phyloP scores from a whole-genome alignment of 1,139 yeast species.

The Yamadazyma diddensiae region DNA sequence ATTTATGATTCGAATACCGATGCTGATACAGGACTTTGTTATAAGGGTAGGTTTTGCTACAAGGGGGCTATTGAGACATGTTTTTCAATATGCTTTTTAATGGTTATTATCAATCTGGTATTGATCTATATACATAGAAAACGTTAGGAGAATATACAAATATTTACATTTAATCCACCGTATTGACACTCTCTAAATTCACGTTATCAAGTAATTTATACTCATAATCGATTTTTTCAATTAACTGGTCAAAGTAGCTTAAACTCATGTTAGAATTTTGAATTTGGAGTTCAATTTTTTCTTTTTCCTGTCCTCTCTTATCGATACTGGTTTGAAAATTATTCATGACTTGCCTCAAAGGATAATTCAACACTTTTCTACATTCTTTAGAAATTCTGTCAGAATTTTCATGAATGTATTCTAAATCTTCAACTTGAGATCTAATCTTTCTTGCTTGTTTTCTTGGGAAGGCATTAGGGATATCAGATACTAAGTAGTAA shows the following conservation, averaged over 20 bases:
- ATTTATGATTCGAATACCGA: constrained; percentile 37
- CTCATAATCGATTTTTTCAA: constrained; percentile 48
- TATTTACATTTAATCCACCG: constrained; percentile 34
- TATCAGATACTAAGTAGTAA: constrained; percentile 69
- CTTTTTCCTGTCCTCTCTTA: constrained; percentile 57
- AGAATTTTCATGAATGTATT: constrained; percentile 77
- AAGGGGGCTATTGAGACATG: constrained; percentile 33
- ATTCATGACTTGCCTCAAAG: constrained; percentile 78
- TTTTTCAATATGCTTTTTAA: constrained; percentile 22
- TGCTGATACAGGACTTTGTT: constrained; percentile 31
- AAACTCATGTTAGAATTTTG: constrained; percentile 59
- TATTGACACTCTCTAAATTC: constrained; percentile 50
- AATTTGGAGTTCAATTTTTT: constrained; percentile 50
- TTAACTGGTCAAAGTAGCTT: constrained; percentile 57
- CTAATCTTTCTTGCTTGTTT: constrained; percentile 74
- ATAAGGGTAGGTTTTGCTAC: constrained; percentile 37
- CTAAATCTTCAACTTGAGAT: constrained; percentile 58
- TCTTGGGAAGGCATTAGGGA: constrained; percentile 86
- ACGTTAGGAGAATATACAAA: constrained; percentile 2
- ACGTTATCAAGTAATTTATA: constrained; percentile 43
- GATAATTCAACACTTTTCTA: constrained; percentile 74
- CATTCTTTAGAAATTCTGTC: constrained; percentile 79
- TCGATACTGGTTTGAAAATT: constrained; percentile 73
- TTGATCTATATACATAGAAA: constrained; percentile 25
- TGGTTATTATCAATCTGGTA: constrained; percentile 20